Conservation (phyloP, 1,284 basidiomycete species). For the Prillingera fragicola region DNA sequence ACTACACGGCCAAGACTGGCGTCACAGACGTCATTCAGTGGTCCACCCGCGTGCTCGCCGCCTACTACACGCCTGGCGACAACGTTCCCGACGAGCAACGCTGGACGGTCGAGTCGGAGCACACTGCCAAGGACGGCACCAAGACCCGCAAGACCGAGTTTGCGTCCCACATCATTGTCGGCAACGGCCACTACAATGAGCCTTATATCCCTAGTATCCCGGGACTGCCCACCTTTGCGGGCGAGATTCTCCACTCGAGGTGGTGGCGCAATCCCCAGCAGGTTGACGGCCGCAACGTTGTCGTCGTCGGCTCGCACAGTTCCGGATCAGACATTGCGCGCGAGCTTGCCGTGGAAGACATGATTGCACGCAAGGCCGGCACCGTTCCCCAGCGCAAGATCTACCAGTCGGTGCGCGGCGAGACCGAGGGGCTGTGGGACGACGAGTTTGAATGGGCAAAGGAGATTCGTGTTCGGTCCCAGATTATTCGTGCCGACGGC, state of each 20-base stretch:
- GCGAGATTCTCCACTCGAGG: constrained; percentile 49
- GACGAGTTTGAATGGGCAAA: constrained; percentile 30
- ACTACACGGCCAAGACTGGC: constrained; percentile 6
- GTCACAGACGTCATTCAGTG: constrained; percentile 26
- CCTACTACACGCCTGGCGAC: constrained; percentile 10
- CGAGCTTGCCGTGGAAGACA: constrained; percentile 47
- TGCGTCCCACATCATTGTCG: constrained; percentile 24
- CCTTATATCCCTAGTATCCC: constrained; percentile 49
- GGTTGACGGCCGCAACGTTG: constrained; percentile 43
- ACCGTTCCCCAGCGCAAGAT: constrained; percentile 26
- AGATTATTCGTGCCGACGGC: constrained; percentile 39
- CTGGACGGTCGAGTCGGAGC: constrained; percentile 19
- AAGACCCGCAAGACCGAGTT: constrained; percentile 32
- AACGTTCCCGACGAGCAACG: constrained; percentile 5
- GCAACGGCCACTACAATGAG: constrained; percentile 52
- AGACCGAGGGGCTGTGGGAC: constrained; percentile 14
- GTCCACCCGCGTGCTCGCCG: constrained; percentile 11
- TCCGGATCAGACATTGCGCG: constrained; percentile 53
- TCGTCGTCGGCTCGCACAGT: constrained; percentile 53
- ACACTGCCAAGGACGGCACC: background rate
- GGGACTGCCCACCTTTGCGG: constrained; percentile 45
- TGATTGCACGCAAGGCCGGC: background rate
- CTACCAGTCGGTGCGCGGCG: constrained; percentile 36
- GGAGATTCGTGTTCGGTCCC: constrained; percentile 33
- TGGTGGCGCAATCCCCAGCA: constrained; percentile 49